Percentiles rank a stretch among this genome's conserved stretches.
phyloP scores from a whole-genome alignment of 176 grass and related monocot species.

The Cenchrus americanus region DNA sequence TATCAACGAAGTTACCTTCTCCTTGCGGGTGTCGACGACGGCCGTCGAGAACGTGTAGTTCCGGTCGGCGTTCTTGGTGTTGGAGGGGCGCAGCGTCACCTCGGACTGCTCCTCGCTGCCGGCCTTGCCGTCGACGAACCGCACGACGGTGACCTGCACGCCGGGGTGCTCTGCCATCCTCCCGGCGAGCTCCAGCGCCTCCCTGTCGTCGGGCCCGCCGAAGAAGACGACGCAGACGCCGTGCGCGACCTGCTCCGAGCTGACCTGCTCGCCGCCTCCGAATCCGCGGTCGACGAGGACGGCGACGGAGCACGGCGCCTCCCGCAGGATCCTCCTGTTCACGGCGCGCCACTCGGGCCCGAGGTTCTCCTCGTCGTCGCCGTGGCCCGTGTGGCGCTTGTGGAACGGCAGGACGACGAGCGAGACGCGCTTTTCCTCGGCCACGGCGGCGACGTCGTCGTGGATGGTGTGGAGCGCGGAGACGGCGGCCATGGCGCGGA shows the following conservation, averaged over 20 bases:
- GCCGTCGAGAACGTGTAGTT: conserved; percentile 88
- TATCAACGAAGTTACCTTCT: conserved; percentile 40
- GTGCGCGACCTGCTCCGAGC: conserved; percentile 61
- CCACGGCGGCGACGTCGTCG: conserved; percentile 74
- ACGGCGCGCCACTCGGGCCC: conserved; percentile 73
- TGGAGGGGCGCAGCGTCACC: conserved; percentile 60
- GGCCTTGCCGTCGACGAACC: conserved; percentile 48
- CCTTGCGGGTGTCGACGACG: conserved; percentile 48
- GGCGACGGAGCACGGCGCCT: conserved; percentile 78
- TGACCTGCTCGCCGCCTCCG: conserved; percentile 76
- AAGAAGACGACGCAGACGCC: conserved; percentile 86
- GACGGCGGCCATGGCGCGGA: conserved; percentile 74
- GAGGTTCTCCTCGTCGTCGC: conserved; percentile 56
- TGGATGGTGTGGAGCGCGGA: conserved; percentile 86
- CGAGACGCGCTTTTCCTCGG: conserved; percentile 76
- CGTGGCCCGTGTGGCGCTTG: conserved; percentile 40
- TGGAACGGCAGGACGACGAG: conserved; percentile 81
- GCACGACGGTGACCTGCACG: conserved; percentile 59
- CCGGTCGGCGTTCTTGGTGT: conserved; percentile 63
- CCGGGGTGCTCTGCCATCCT: conserved; percentile 88
- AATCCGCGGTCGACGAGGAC: conserved; percentile 77
- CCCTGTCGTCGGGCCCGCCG: conserved; percentile 78
- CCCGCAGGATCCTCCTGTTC: conserved; percentile 62
- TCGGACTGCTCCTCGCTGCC: conserved; percentile 39
- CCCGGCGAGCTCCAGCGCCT: conserved; percentile 67